Percentiles rank a stretch among this genome's conserved stretches.
Evolutionary conservation across 257 asterid species (phyloP).

Genomic region (Petunia axillaris): DNA sequence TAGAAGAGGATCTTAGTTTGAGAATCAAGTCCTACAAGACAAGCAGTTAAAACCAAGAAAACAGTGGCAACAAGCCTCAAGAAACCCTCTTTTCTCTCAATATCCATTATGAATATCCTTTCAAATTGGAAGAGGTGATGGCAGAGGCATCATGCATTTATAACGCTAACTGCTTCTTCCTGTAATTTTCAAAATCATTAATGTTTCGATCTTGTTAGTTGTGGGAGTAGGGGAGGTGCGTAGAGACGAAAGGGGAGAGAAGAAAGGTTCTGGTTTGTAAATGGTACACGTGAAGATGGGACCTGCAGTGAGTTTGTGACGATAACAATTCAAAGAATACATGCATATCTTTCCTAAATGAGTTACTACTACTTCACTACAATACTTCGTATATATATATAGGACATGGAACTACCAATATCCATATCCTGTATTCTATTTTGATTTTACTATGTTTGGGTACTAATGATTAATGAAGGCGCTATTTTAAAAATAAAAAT

Average conservation of each 20-base stretch:
- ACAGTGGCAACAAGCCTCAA: conserved; percentile 44
- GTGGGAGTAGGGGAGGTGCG: neutral
- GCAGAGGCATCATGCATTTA: neutral
- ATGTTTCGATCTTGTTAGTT: conserved; percentile 13
- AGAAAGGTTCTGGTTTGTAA: conserved; percentile 30
- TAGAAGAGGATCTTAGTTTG: conserved; percentile 59
- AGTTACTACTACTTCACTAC: too few species aligned
- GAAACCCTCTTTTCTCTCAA: conserved; percentile 28
- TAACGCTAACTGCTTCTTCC: neutral
- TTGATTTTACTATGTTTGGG: too few species aligned
- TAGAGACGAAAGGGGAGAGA: neutral
- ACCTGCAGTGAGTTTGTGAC: conserved; percentile 15
- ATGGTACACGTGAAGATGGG: conserved; percentile 33
- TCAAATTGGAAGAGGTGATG: neutral
- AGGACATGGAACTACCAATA: too few species aligned
- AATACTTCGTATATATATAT: too few species aligned
- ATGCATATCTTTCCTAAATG: neutral
- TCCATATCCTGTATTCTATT: too few species aligned
- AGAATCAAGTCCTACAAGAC: conserved; percentile 53
- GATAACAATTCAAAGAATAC: neutral
- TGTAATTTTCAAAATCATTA: neutral
- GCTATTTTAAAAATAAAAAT: too few species aligned
- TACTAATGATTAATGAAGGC: too few species aligned
- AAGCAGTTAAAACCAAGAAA: conserved; percentile 43
- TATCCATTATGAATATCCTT: conserved; percentile 30